Base-by-base conservation (phyloP, 139 green algal genomes). In the Chlamydomonas sphaeroides region DNA sequence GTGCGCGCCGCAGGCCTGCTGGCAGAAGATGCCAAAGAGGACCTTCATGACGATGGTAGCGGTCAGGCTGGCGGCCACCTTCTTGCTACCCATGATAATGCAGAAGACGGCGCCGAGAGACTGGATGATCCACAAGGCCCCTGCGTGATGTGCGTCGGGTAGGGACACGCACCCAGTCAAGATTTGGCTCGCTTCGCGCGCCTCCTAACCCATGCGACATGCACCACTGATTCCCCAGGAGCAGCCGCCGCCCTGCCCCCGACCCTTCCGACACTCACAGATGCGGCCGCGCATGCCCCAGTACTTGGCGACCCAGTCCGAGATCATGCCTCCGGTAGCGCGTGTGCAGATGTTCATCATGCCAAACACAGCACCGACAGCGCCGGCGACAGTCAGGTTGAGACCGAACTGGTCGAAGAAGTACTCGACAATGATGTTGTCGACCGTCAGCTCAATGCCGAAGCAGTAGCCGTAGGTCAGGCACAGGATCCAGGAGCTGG, bases 261-360 rank as follows among this genome's bases (percentile, higher is more conserved):
- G n/a, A n/a, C n/a, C n/a, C n/a, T n/a, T n/a, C n/a, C n/a, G n/a
- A n/a, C n/a, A n/a, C n/a, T n/a, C n/a, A n/a, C 94, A 98, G 15
- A 98, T 72, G 15, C 95, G 91, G 36, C 95, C 95, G 38, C 94
- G 84, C 94, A 98, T 98, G 61, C 95, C 95, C 7, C 53, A 90
- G 25, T 28, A 28, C 62, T 79, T 84, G 14, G 81, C 89, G 1
- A 78, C 68, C 21, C 89, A n/a, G 84, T 97, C 94, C 3, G 89
- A 94, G 0, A 88, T 39, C 36, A 94, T 82, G 69, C 93, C 94
- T 28, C 97, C 96, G 23, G 93, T 63, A 18, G 96, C 92, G 32
- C 97, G 90, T 0, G 93, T 93, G 88, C 97, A 95, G 57, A 99
- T 71, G 92, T 99, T 99, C 88, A 96, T 93, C 25, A 98, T 77